phyloP scores from a whole-genome alignment of 768 basidiomycete genomes.

The Phlegmacium glaucopus region DNA sequence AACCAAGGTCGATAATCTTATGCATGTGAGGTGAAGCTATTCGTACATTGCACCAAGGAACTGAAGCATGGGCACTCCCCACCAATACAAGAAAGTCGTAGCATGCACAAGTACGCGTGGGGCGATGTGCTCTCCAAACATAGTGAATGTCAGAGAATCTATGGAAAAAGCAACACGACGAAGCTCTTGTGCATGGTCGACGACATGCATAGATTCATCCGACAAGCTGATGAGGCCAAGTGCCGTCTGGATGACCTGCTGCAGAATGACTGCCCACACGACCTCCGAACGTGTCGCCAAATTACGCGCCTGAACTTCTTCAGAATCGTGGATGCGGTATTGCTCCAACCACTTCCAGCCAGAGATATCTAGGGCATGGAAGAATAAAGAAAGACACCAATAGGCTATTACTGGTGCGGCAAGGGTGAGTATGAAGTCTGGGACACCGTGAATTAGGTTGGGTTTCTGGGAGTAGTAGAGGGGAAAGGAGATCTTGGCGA shows the following conservation, averaged over 20 bases:
- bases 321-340: conserved; percentile 85
- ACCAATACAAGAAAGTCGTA: conserved; percentile 84
- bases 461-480: conserved; percentile 52
- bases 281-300: conserved; percentile 70
- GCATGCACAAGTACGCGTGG: conserved; percentile 35
- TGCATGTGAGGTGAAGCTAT: not conserved
- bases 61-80: conserved; percentile 77
- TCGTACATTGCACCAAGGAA: conserved; percentile 79
- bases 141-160: conserved; percentile 5
- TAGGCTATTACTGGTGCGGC: conserved; percentile 77
- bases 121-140: conserved; percentile 41
- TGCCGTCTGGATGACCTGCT: conserved; percentile 81
- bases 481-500: conserved; percentile 34
- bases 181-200: conserved; percentile 41
- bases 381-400: conserved; percentile 79
- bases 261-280: conserved; percentile 75
- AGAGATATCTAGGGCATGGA: conserved; percentile 79
- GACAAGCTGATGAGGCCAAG: conserved; percentile 71
- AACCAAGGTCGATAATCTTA: conserved; percentile 8
- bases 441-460: conserved; percentile 49
- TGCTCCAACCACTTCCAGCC: conserved; percentile 75
- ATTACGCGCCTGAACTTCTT: conserved; percentile 74
- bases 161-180: conserved; percentile 41
- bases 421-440: conserved; percentile 72
- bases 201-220: conserved; percentile 29